Evolutionary conservation across 768 basidiomycete species (phyloP).

Genomic region (Tephrocybe sp.): DNA sequence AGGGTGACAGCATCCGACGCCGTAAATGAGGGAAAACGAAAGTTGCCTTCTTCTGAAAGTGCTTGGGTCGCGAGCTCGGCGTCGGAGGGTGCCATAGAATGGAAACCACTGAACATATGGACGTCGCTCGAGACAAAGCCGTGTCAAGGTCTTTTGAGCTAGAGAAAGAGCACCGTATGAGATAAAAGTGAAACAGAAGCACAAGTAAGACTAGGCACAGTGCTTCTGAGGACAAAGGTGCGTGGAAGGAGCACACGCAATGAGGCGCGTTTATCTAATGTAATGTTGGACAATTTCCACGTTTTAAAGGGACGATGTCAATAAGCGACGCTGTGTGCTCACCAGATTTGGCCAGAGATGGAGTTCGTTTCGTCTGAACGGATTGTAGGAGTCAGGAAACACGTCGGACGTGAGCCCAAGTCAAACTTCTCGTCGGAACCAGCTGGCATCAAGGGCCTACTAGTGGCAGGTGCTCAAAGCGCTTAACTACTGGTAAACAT

Average conservation of each 20-base stretch:
- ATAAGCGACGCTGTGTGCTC: conserved; percentile 13
- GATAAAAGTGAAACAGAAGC: background rate
- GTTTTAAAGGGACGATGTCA: conserved; percentile 14
- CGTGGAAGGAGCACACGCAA: conserved; percentile 16
- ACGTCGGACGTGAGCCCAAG: background rate
- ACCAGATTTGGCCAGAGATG: conserved; percentile 2
- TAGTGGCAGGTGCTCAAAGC: too few relatives aligned
- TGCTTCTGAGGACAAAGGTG: conserved; percentile 12
- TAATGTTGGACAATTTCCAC: conserved; percentile 15
- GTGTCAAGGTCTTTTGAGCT: background rate
- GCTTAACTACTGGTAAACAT: too few relatives aligned
- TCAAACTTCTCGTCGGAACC: too few relatives aligned
- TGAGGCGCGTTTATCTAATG: conserved; percentile 25
- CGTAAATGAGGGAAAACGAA: conserved; percentile 73
- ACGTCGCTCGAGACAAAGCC: conserved; percentile 2
- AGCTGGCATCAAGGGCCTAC: too few relatives aligned
- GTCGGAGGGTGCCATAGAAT: conserved; percentile 64
- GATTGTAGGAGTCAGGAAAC: background rate
- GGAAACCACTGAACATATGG: conserved; percentile 64
- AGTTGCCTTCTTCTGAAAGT: conserved; percentile 65
- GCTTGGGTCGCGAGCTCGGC: conserved; percentile 73
- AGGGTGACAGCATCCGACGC: conserved; percentile 81
- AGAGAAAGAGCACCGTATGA: background rate
- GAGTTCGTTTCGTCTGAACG: background rate
- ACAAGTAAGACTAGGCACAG: conserved; percentile 6